Evolutionary conservation across 1,284 basidiomycete genomes (phyloP).

Genomic region (Cryptococcus jaspeensis): DNA sequence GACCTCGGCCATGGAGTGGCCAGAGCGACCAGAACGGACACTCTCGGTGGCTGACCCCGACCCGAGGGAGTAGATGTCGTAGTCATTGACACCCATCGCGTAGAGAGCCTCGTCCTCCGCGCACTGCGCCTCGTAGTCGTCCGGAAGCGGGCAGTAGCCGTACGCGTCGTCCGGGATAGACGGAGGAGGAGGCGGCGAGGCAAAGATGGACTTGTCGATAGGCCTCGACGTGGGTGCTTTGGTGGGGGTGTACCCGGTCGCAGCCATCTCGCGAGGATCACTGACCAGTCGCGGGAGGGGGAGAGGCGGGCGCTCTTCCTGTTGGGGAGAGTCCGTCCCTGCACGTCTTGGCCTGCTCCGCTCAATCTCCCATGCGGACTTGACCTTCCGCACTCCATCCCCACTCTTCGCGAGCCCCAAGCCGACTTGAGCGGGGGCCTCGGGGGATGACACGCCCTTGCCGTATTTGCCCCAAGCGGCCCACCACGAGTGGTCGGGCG

Average conservation of each 20-base stretch:
- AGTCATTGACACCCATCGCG: slow-evolving; percentile 19
- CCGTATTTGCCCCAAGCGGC: slow-evolving; percentile 9
- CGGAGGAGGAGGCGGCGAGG: slow-evolving; percentile 17
- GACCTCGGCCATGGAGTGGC: neutral
- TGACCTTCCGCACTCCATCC: slow-evolving; percentile 36
- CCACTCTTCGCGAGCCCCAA: slow-evolving; percentile 33
- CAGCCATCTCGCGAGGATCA: slow-evolving; percentile 5
- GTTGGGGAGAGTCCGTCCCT: slow-evolving; percentile 19
- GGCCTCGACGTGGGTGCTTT: neutral
- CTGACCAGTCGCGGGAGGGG: slow-evolving; percentile 2
- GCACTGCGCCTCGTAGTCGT: slow-evolving; percentile 41
- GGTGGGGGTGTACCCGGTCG: slow-evolving; percentile 8
- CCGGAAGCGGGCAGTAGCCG: slow-evolving; percentile 38
- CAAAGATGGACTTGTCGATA: slow-evolving; percentile 4
- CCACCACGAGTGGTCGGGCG: slow-evolving; percentile 30
- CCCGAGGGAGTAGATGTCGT: slow-evolving; percentile 23
- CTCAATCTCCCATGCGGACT: slow-evolving; percentile 34
- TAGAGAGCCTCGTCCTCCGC: slow-evolving; percentile 39
- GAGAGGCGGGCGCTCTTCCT: slow-evolving; percentile 29
- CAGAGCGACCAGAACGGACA: neutral
- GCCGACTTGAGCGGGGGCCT: slow-evolving; percentile 21
- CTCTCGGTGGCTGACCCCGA: slow-evolving; percentile 9
- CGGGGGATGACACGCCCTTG: neutral
- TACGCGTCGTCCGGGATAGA: slow-evolving; percentile 32
- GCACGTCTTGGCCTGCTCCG: slow-evolving; percentile 10